A percentile compares a stretch with the other conserved stretches of the same genome.
These are phyloP conservation scores for Euphorbia lathyris DNA, from an alignment of 345 rosid species.

Conservation along the genomic window DNA sequence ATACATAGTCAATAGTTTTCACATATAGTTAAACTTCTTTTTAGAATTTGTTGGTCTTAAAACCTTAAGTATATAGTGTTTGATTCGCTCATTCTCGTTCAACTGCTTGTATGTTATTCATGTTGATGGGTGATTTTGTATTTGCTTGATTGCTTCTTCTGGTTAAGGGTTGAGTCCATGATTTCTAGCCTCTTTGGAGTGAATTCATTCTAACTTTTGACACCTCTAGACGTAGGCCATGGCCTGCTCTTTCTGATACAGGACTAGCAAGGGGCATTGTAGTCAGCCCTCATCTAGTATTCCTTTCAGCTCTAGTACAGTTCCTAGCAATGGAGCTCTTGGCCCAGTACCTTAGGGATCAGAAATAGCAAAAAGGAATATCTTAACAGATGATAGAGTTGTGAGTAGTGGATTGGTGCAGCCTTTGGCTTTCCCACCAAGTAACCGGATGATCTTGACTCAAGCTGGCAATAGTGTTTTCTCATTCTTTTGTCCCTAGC, in stretches of 20 bases:
- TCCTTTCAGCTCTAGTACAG: conserved; percentile 51
- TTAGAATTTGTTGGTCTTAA: no score
- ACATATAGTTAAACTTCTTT: no score
- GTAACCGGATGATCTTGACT: conserved; percentile 74
- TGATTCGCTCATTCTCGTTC: no score
- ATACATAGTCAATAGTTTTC: no score
- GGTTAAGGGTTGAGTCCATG: not conserved
- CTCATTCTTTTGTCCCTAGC: conserved; percentile 70
- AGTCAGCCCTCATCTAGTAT: conserved; percentile 56
- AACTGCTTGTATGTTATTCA: conserved; percentile 47
- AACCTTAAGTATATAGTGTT: no score
- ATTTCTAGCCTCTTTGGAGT: not conserved
- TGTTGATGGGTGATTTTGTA: conserved; percentile 1
- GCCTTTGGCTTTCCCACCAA: conserved; percentile 66
- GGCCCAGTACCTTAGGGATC: conserved; percentile 58
- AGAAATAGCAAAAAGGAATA: conserved; percentile 77
- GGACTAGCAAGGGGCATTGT: conserved; percentile 52
- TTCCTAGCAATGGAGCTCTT: conserved; percentile 58
- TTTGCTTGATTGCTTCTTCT: conserved; percentile 8
- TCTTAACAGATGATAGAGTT: conserved; percentile 71
- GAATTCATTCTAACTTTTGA: not conserved
- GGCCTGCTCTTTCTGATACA: conserved; percentile 65
- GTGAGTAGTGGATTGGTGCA: conserved; percentile 56
- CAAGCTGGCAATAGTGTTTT: conserved; percentile 71
- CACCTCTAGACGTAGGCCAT: conserved; percentile 43